Conservation (phyloP, 768 basidiomycete species). For the Fibroporia radiculosa region DNA sequence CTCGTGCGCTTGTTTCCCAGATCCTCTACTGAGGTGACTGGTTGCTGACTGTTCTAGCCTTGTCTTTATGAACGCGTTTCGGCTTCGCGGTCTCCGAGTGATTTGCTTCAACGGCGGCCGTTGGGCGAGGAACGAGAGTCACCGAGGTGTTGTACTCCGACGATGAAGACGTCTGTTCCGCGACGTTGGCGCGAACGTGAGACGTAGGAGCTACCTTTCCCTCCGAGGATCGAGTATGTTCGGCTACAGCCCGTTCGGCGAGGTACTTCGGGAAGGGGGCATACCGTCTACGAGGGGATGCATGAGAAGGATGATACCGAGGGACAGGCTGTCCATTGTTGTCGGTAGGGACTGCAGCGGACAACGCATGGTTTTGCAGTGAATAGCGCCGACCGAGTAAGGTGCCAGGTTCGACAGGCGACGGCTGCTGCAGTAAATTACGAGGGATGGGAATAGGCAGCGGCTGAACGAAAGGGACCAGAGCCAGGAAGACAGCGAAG, state of each 20-base stretch:
- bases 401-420: slow-evolving; percentile 10
- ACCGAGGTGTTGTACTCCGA: neutral
- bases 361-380: slow-evolving; percentile 7
- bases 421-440: neutral
- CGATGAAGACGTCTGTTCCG: neutral
- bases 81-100: neutral
- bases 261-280: slow-evolving; percentile 14
- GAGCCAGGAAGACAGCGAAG: neutral
- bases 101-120: neutral
- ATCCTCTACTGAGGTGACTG: neutral
- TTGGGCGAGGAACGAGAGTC: neutral
- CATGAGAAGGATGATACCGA: neutral
- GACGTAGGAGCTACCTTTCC: slow-evolving; percentile 9
- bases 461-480: neutral
- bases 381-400: slow-evolving; percentile 18
- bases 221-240: neutral
- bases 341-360: neutral
- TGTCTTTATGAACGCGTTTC: no score
- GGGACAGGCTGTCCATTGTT: neutral
- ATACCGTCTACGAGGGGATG: neutral
- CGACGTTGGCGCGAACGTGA: slow-evolving; percentile 13
- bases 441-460: neutral
- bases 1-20: neutral
- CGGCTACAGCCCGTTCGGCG: slow-evolving; percentile 12
- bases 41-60: no score